phyloP scores from a whole-genome alignment of 352 stramenopile genomes.

The Pythium biforme region DNA sequence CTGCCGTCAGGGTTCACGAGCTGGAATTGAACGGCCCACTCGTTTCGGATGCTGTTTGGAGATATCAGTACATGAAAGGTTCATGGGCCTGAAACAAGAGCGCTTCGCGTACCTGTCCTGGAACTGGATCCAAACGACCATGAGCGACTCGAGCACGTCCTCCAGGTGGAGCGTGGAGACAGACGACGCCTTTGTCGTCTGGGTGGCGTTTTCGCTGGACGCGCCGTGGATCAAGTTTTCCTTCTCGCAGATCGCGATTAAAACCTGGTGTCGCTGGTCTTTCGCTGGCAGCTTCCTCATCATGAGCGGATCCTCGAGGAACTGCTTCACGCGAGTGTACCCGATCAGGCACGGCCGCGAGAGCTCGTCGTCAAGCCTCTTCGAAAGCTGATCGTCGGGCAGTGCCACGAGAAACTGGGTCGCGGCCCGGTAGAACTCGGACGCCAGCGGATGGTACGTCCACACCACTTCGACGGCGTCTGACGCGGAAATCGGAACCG shows the following conservation, averaged over 20 bases:
- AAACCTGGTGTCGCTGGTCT: constrained; percentile 45
- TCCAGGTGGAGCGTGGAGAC: constrained; percentile 53
- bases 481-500: neutral
- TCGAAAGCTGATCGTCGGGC: constrained; percentile 36
- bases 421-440: constrained; percentile 56
- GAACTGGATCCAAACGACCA: constrained; percentile 70
- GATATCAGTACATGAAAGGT: no score
- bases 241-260: constrained; percentile 29
- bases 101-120: constrained; percentile 55
- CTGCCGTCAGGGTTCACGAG: constrained; percentile 56
- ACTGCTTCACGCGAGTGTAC: constrained; percentile 35
- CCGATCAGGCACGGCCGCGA: constrained; percentile 45
- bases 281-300: constrained; percentile 44
- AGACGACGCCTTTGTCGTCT: constrained; percentile 10
- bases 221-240: constrained; percentile 28
- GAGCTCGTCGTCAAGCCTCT: constrained; percentile 47
- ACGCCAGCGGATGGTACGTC: constrained; percentile 37
- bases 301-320: constrained; percentile 49
- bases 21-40: constrained; percentile 67
- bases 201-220: constrained; percentile 20
- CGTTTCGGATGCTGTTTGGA: constrained; percentile 41
- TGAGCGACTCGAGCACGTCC: constrained; percentile 65
- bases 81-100: no score
- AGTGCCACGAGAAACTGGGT: constrained; percentile 44
- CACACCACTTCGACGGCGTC: constrained; percentile 9